Evolutionary conservation across 768 basidiomycete species (phyloP).

Genomic region (Termitomyces sp.): DNA sequence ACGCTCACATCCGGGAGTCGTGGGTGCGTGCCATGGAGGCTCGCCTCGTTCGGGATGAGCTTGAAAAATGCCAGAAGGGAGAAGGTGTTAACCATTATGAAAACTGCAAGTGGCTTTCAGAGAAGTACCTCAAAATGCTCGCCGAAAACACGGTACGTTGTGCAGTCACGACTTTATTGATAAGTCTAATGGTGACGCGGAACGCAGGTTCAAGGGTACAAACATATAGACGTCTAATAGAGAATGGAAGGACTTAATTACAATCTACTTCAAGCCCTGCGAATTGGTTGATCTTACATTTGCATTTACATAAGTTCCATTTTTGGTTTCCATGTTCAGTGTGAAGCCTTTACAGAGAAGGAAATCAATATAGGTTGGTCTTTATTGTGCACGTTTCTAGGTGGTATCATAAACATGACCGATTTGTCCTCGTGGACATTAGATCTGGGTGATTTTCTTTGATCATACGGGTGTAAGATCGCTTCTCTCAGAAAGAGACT

Average conservation of each 20-base stretch:
- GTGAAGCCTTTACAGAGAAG: background rate
- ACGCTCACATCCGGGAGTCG: slow-evolving; percentile 77
- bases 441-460: background rate
- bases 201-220: slow-evolving; percentile 80
- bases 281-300: background rate
- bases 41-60: slow-evolving; percentile 80
- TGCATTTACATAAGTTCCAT: background rate
- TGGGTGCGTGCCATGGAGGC: slow-evolving; percentile 96
- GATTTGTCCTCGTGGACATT: background rate
- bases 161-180: background rate
- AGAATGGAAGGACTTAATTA: background rate
- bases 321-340: background rate
- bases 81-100: slow-evolving; percentile 93
- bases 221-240: slow-evolving; percentile 40
- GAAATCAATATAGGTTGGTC: background rate
- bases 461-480: too few species aligned
- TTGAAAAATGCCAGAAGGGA: slow-evolving; percentile 80
- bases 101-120: slow-evolving; percentile 80
- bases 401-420: background rate
- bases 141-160: slow-evolving; percentile 70
- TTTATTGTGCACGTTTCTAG: background rate
- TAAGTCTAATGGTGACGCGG: background rate
- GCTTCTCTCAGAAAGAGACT: background rate
- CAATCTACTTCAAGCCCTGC: background rate
- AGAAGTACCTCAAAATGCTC: slow-evolving; percentile 78